phyloP scores from a whole-genome alignment of 192 early-diverging fungal genomes.

The Linnemannia hyalina region DNA sequence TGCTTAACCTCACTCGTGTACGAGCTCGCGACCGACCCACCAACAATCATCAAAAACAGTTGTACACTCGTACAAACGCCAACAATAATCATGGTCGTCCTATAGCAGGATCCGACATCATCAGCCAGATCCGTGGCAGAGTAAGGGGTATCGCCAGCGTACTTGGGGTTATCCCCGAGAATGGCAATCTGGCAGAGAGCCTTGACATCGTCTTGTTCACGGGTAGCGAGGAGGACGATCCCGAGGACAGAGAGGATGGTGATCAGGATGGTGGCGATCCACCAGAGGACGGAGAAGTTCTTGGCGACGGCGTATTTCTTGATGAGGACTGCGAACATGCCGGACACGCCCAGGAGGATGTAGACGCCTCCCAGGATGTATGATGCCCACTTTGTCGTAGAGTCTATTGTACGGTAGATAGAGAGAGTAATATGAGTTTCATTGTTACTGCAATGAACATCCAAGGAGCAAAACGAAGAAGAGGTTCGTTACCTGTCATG shows the following conservation, averaged over 20 bases:
- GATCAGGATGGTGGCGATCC: slow-evolving; percentile 38
- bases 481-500: neutral
- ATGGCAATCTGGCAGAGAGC: slow-evolving; percentile 10
- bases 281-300: slow-evolving; percentile 56
- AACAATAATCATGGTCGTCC: slow-evolving; percentile 4
- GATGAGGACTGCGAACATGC: slow-evolving; percentile 36
- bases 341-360: slow-evolving; percentile 33
- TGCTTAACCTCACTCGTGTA: slow-evolving; percentile 50
- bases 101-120: slow-evolving; percentile 25
- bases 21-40: slow-evolving; percentile 43
- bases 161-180: slow-evolving; percentile 8
- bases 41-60: slow-evolving; percentile 28
- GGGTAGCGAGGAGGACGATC: slow-evolving; percentile 33
- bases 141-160: neutral
- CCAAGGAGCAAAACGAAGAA: too few species aligned
- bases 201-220: slow-evolving; percentile 28
- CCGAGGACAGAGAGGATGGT: slow-evolving; percentile 23
- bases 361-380: slow-evolving; percentile 32
- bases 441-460: neutral
- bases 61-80: slow-evolving; percentile 17
- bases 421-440: neutral
- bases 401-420: neutral
- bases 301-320: slow-evolving; percentile 51
- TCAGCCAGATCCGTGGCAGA: neutral
- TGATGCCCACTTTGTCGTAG: slow-evolving; percentile 14